Evolutionary conservation across 208 protist genomes (phyloP), one percentile per base, ranked within the genome.

Genomic region (Balamuthia mandrillaris): DNA sequence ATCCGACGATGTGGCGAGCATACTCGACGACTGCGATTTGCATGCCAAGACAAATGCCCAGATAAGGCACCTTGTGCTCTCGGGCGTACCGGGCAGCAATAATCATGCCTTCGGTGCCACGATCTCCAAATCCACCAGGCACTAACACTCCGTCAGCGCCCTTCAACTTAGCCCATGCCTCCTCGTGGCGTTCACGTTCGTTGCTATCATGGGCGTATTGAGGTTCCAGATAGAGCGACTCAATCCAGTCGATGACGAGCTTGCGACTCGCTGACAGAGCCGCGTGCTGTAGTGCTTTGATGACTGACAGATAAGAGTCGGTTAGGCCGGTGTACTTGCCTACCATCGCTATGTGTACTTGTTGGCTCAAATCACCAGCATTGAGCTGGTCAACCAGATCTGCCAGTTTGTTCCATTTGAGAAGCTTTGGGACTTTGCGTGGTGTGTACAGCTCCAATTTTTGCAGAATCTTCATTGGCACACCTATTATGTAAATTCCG

Each of bases 41-140:
- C 95, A 99, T 98, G 49, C 98, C 98, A 18, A 99, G 95, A 92
- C 98, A 99, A 45, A 99, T 98, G 58, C 98, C 98, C 52, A 99
- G 95, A 74, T 88, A 96, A n/a, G 94, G 94, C 47, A 88, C 98
- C 84, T 98, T 97, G 87, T 97, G 89, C 42, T 88, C 91, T 47
- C 98, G 96, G 9, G 97, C 97, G 72, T 97, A 95, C 56, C 97
- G 86, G 49, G 95, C 96, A 1, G 98, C 97, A 1, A 83, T 45
- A 54, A 99, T 95, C 92, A 98, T 99, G 45, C 63, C 98, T 68
- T 99, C 95, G 27, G 98, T 94, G 58, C 98, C 98, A 49, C 98
- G 95, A 33, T 93, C 90, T 45, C 98, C 98, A 92, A 99, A 99
- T 42, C 98, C 98, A 77, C 98, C 98, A 16, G 98, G 97, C 2